Percentiles rank a stretch among this genome's conserved stretches.
Evolutionary conservation across 75 land plant genomes (phyloP).

Genomic region (Pinus albicaulis): DNA sequence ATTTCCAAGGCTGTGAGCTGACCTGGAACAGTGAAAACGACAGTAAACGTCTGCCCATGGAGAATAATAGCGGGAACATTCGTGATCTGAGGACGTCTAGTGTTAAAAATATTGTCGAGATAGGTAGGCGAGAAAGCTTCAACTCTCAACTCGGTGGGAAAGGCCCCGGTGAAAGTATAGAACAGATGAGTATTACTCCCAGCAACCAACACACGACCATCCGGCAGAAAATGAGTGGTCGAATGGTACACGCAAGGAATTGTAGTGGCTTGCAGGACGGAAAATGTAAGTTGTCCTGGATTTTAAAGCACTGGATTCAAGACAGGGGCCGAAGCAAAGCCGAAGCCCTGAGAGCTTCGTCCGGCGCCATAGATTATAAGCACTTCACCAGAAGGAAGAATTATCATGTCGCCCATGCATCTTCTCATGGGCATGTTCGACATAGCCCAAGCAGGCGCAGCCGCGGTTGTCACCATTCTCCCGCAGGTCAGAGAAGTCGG

Average conservation of each 20-base stretch:
- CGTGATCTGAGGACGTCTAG: slow-evolving; percentile 14
- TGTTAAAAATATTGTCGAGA: neutral
- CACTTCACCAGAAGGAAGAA: slow-evolving; percentile 61
- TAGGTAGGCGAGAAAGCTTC: slow-evolving; percentile 19
- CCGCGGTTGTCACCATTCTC: slow-evolving; percentile 43
- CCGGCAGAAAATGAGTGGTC: slow-evolving; percentile 25
- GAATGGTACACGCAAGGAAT: slow-evolving; percentile 71
- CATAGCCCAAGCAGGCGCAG: slow-evolving; percentile 52
- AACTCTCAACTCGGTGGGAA: no score
- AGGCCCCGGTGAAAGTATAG: slow-evolving; percentile 41
- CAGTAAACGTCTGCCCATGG: slow-evolving; percentile 13
- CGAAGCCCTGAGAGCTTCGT: slow-evolving; percentile 63
- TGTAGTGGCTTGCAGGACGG: slow-evolving; percentile 15
- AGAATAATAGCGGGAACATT: slow-evolving; percentile 2
- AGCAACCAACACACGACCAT: slow-evolving; percentile 22
- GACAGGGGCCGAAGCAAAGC: slow-evolving; percentile 31
- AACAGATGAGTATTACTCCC: slow-evolving; percentile 54
- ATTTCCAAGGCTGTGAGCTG: neutral
- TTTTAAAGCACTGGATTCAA: slow-evolving; percentile 47
- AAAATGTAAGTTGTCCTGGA: slow-evolving; percentile 20
- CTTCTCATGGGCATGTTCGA: slow-evolving; percentile 15
- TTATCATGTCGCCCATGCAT: slow-evolving; percentile 70
- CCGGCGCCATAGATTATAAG: slow-evolving; percentile 67
- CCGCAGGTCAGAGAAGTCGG: slow-evolving; percentile 43
- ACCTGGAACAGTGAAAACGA: slow-evolving; percentile 14